Evolutionary conservation across 2,329 filamentous ascomycete genomes (phyloP).

Genomic region (Alternaria burnsii): DNA sequence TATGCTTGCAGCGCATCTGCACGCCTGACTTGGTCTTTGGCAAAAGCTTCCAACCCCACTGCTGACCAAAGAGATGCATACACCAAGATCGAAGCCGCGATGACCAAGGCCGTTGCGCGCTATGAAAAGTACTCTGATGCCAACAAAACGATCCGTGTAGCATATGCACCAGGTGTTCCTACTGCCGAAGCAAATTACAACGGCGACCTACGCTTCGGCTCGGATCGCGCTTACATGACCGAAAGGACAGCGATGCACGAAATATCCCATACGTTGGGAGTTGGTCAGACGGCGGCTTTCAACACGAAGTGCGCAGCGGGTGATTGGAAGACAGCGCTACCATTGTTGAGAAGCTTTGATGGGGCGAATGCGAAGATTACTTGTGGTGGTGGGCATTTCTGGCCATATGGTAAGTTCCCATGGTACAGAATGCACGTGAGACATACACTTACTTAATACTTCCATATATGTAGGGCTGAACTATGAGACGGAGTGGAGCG

Average conservation of each 20-base stretch:
- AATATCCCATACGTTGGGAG: constrained; percentile 45
- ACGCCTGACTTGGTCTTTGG: constrained; percentile 38
- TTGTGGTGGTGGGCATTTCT: constrained; percentile 45
- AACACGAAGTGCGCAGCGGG: constrained; percentile 39
- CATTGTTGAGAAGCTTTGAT: constrained; percentile 43
- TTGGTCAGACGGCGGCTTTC: constrained; percentile 46
- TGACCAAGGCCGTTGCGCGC: constrained; percentile 41
- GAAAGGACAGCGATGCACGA: constrained; percentile 49
- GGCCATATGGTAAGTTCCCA: constrained; percentile 37
- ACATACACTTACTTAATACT: neutral
- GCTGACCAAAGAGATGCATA: constrained; percentile 47
- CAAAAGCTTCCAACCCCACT: constrained; percentile 39
- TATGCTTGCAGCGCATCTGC: constrained; percentile 32
- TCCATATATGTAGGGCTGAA: constrained; percentile 28
- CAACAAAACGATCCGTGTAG: constrained; percentile 39
- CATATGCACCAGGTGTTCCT: constrained; percentile 43
- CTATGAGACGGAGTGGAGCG: constrained; percentile 48
- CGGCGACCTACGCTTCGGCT: constrained; percentile 47
- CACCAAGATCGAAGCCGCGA: constrained; percentile 41
- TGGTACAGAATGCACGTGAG: neutral
- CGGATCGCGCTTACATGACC: constrained; percentile 45
- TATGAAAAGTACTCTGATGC: constrained; percentile 35
- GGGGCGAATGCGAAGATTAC: constrained; percentile 41
- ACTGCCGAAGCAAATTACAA: constrained; percentile 49
- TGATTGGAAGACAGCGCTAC: constrained; percentile 45